Percentiles rank a stretch among this genome's conserved stretches.
These are phyloP conservation scores for Neurospora hispaniola DNA, from an alignment of 495 filamentous ascomycete genomes.

Conservation along the genomic window DNA sequence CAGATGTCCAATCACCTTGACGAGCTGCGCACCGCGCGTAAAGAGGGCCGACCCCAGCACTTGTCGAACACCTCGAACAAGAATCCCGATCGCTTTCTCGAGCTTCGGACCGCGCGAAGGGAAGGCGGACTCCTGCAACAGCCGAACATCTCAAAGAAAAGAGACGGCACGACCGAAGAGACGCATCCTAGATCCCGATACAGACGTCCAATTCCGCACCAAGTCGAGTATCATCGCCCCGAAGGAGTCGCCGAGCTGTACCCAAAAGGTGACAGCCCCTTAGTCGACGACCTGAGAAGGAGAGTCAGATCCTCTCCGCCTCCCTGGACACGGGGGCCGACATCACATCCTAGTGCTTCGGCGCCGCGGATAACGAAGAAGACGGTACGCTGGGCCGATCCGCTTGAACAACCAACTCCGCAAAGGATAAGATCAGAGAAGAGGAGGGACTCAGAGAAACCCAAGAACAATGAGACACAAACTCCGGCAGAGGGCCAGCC, in stretches of 20 bases:
- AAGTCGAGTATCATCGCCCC: neutral
- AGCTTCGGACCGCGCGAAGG: neutral
- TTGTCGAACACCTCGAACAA: neutral
- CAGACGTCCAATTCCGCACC: neutral
- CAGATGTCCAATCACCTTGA: neutral
- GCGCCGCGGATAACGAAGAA: rapidly evolving
- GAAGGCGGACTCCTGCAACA: neutral
- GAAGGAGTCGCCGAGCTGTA: neutral
- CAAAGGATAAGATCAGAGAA: neutral
- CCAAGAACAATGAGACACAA: rapidly evolving
- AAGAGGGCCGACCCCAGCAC: neutral
- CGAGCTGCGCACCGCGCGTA: neutral
- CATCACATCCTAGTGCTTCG: neutral
- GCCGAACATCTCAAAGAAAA: neutral
- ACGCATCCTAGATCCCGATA: neutral
- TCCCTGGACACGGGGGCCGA: neutral
- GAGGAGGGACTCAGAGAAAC: neutral
- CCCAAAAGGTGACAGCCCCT: neutral
- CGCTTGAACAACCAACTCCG: neutral
- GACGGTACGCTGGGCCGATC: neutral
- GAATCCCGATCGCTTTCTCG: neutral
- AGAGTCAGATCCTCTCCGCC: neutral
- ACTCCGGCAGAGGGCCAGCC: too few species aligned
- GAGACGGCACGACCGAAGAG: neutral
- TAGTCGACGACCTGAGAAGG: neutral